phyloP scores from a whole-genome alignment of 441 rosid genomes.

The Flueggea neowawraea region DNA sequence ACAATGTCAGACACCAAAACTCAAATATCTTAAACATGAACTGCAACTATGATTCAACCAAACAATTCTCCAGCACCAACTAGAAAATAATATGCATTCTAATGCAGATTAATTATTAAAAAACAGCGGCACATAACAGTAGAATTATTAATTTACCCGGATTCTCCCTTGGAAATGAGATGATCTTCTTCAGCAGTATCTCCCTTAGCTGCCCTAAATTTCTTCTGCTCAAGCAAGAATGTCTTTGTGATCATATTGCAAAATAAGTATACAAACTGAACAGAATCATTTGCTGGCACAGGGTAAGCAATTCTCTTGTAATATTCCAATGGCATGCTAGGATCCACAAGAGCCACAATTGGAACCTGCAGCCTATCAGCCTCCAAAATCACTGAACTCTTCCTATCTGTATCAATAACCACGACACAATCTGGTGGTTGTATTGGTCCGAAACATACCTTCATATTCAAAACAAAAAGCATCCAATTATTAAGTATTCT shows the following conservation, averaged over 20 bases:
- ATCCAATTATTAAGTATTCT: neutral
- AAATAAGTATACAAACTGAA: slow-evolving; percentile 90
- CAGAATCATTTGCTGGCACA: slow-evolving; percentile 90
- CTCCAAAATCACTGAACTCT: slow-evolving; percentile 76
- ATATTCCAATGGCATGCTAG: slow-evolving; percentile 77
- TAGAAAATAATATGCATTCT: neutral
- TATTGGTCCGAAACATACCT: slow-evolving; percentile 80
- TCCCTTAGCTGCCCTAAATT: slow-evolving; percentile 26
- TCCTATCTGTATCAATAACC: slow-evolving; percentile 85
- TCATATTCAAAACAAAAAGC: slow-evolving; percentile 14
- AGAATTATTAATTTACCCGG: slow-evolving; percentile 5
- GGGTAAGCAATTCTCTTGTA: slow-evolving; percentile 85
- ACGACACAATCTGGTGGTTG: slow-evolving; percentile 95
- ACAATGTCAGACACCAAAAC: no score
- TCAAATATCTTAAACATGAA: no score
- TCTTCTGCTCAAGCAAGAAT: slow-evolving; percentile 74
- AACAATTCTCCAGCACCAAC: no score
- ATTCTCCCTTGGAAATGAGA: slow-evolving; percentile 17
- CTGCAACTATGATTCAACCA: no score
- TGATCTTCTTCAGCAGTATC: slow-evolving; percentile 29
- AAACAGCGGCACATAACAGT: neutral
- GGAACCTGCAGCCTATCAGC: slow-evolving; percentile 85
- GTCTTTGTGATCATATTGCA: slow-evolving; percentile 94
- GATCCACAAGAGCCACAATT: slow-evolving; percentile 83
- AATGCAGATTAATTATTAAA: neutral